phyloP scores from a whole-genome alignment of 345 rosid species.

The Sonneratia caseolaris region DNA sequence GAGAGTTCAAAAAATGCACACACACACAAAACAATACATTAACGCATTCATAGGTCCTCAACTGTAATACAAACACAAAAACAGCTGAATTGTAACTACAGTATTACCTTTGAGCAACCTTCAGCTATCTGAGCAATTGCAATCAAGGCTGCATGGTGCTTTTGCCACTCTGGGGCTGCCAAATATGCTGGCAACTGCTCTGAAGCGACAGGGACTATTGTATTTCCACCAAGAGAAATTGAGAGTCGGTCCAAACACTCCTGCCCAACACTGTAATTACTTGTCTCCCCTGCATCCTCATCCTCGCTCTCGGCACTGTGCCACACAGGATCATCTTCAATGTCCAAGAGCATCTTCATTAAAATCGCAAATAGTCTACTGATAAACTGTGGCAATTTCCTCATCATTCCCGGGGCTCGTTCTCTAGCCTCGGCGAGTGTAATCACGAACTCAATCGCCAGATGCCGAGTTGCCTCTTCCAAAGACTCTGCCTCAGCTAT shows the following conservation, averaged over 20 bases:
- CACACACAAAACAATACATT: not conserved
- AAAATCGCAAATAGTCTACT: constrained; percentile 73
- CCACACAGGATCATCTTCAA: constrained; percentile 94
- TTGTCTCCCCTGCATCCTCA: constrained; percentile 93
- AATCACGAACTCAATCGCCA: constrained; percentile 90
- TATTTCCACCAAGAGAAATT: constrained; percentile 91
- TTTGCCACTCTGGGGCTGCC: constrained; percentile 96
- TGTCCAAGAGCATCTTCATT: constrained; percentile 85
- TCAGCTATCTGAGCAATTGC: constrained; percentile 99
- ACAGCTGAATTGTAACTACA: not conserved
- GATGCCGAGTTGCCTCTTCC: constrained; percentile 86
- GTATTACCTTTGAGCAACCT: constrained; percentile 86
- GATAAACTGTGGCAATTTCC: constrained; percentile 94
- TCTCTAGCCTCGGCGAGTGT: constrained; percentile 95
- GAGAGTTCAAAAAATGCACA: not conserved
- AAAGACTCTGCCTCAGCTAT: constrained; percentile 89
- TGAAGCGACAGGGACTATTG: constrained; percentile 92
- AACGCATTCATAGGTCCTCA: not conserved
- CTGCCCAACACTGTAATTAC: constrained; percentile 89
- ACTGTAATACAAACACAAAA: not conserved
- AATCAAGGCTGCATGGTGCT: constrained; percentile 95
- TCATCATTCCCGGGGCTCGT: constrained; percentile 99
- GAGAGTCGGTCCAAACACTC: constrained; percentile 97
- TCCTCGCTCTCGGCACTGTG: constrained; percentile 83
- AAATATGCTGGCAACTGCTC: constrained; percentile 78